A percentile compares a stretch with the other conserved stretches of the same genome.
phyloP scores from a whole-genome alignment of 805 yeast species.

The Cephaloascus albidus region DNA sequence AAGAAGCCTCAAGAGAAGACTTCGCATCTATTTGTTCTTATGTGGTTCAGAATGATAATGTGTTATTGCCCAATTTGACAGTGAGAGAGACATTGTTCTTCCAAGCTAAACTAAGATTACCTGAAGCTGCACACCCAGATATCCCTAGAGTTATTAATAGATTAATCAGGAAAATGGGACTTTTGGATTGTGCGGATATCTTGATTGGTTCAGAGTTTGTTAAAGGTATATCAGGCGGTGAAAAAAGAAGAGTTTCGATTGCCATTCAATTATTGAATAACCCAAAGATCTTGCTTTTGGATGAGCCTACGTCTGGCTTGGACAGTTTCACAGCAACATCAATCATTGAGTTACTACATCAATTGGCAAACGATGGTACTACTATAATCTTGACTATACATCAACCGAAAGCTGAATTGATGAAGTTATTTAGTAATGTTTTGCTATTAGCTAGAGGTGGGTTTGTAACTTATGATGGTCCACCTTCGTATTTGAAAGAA shows the following conservation, averaged over 20 bases:
- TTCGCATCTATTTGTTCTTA: slow-evolving; percentile 23
- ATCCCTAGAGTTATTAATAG: slow-evolving; percentile 19
- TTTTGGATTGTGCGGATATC: slow-evolving; percentile 33
- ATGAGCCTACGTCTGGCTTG: slow-evolving; percentile 37
- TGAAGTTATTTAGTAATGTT: slow-evolving; percentile 22
- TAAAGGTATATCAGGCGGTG: slow-evolving; percentile 23
- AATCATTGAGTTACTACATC: slow-evolving; percentile 19
- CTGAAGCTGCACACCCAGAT: slow-evolving; percentile 12
- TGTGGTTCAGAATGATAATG: slow-evolving; percentile 31
- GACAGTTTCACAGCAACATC: slow-evolving; percentile 29
- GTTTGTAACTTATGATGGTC: slow-evolving; percentile 24
- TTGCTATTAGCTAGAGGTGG: slow-evolving; percentile 32
- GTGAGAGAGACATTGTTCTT: slow-evolving; percentile 32
- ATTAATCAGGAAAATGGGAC: slow-evolving; percentile 26
- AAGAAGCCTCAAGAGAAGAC: slow-evolving; percentile 10
- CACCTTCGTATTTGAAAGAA: slow-evolving; percentile 8
- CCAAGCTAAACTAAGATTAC: slow-evolving; percentile 31
- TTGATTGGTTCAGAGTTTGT: slow-evolving; percentile 8
- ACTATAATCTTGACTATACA: slow-evolving; percentile 33
- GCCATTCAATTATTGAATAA: slow-evolving; percentile 28
- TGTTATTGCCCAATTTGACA: slow-evolving; percentile 28
- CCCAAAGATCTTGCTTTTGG: slow-evolving; percentile 30
- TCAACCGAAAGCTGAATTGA: slow-evolving; percentile 31
- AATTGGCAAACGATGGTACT: slow-evolving; percentile 17
- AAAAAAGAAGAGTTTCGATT: slow-evolving; percentile 32